Percentiles rank a stretch among this genome's conserved stretches.
phyloP scores from a whole-genome alignment of 139 green algal species.

The Chlamydomonas sp. region DNA sequence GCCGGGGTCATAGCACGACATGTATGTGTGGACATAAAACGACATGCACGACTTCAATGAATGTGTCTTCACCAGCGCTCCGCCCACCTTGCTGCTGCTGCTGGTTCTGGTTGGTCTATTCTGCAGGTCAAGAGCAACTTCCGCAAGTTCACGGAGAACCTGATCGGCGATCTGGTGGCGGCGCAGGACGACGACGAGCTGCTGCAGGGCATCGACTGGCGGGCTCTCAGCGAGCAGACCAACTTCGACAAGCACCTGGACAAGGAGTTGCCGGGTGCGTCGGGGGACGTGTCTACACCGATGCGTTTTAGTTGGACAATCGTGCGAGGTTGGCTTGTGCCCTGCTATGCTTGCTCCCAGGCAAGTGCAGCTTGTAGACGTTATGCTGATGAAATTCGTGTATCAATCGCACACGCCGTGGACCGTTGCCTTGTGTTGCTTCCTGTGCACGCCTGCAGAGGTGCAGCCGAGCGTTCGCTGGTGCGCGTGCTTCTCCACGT shows the following conservation, averaged over 20 bases:
- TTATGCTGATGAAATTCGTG: background rate
- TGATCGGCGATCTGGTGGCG: constrained; percentile 38
- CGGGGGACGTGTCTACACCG: background rate
- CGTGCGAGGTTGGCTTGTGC: background rate
- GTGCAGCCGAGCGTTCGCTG: constrained; percentile 26
- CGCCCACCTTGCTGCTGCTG: too few relatives aligned
- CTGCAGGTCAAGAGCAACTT: constrained; percentile 49
- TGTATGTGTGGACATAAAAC: background rate
- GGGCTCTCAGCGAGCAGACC: background rate
- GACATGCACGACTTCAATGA: too few relatives aligned
- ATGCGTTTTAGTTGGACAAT: background rate
- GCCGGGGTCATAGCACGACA: too few relatives aligned
- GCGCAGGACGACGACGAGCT: constrained; percentile 58
- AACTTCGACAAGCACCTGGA: constrained; percentile 42
- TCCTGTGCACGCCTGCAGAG: constrained; percentile 13
- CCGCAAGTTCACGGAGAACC: constrained; percentile 29
- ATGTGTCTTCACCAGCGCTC: background rate
- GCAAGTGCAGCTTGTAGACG: too few relatives aligned
- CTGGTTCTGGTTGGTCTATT: background rate
- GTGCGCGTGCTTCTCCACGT: background rate
- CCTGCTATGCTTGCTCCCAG: too few relatives aligned
- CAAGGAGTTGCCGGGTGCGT: constrained; percentile 45
- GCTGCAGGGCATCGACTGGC: constrained; percentile 59
- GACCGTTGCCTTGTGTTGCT: background rate
- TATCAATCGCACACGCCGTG: background rate